Base-by-base conservation (phyloP, 108 stramenopile species). In the Phaeodactylum tricornutum region DNA sequence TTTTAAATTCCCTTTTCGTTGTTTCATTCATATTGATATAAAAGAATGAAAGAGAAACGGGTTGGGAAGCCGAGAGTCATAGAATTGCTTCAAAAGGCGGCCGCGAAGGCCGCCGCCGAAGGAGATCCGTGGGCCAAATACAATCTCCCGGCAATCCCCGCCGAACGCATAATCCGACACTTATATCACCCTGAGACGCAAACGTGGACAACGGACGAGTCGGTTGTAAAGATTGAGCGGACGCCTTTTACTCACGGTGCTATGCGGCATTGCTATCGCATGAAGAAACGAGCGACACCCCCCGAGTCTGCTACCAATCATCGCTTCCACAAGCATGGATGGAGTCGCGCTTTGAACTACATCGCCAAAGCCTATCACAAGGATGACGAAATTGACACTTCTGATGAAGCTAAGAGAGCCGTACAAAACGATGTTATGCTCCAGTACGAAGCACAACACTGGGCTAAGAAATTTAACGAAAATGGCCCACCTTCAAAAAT, bases 251-350 rank as follows among this genome's bases (percentile, higher is more conserved):
- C 81, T 6, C 59, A 80, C 30, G 87, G 87, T 0, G 87, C 87
- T 8, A 84, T 85, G 87, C 63, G 87, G 43, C 72, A 59, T 46
- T 81, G 79, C 55, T 89, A 62, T 64, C 78, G 87, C 0, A 67
- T 84, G 67, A 89, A 89, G 53, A 89, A 89, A 50, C 54, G 78
- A 26, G 72, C 83, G 0, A 62, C 78, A 19, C 78, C 74, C 0
- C 74, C 77, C 16, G 54, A 70, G 45, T 64, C 70, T 7, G 68
- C 77, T 2, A 51, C 76, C 14, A 81, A 86, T 53, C 80, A 77
- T 59, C 63, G 79, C 17, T 84, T 75, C 54, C 79, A 89, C 47
- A 34, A 55, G n/a, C 66, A 68, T 22, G 87, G 82, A 14, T 89
- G 87, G 87, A 74, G 64, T 24, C 54, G 67, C 29, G 80, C 80